phyloP scores from a whole-genome alignment of 768 basidiomycete genomes.

The Roridomyces roridus region DNA sequence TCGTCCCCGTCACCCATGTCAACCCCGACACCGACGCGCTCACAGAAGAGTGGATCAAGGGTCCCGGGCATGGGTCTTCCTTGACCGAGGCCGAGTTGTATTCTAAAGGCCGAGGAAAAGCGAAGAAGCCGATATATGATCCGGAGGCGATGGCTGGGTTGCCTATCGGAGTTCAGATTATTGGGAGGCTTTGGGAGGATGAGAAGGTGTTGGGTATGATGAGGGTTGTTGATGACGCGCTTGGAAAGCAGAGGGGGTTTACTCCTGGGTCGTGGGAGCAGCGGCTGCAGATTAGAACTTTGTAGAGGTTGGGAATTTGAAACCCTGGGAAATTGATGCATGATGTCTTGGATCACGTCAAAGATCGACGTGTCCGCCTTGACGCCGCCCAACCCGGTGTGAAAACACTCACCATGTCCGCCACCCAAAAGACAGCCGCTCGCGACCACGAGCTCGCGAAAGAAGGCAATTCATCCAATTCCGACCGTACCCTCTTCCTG shows the following conservation, averaged over 20 bases:
- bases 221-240: constrained; percentile 40
- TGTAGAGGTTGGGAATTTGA: too few species aligned
- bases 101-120: constrained; percentile 6
- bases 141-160: constrained; percentile 48
- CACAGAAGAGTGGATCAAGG: constrained; percentile 35
- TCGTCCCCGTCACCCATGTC: constrained; percentile 51
- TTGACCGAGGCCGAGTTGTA: constrained; percentile 8
- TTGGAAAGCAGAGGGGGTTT: constrained; percentile 15
- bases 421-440: neutral
- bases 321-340: too few species aligned
- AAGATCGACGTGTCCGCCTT: too few species aligned
- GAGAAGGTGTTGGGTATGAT: constrained; percentile 55
- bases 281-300: neutral
- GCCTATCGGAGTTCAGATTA: constrained; percentile 52
- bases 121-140: constrained; percentile 45
- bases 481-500: constrained; percentile 19
- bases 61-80: constrained; percentile 31
- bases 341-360: too few species aligned
- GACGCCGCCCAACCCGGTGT: too few species aligned
- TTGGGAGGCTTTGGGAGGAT: constrained; percentile 51
- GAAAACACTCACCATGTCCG: neutral
- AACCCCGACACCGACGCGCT: constrained; percentile 39
- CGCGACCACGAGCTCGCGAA: neutral
- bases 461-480: neutral
- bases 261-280: constrained; percentile 12